Base-by-base conservation (phyloP, 1,139 yeast species). In the Suhomyces taliae region DNA sequence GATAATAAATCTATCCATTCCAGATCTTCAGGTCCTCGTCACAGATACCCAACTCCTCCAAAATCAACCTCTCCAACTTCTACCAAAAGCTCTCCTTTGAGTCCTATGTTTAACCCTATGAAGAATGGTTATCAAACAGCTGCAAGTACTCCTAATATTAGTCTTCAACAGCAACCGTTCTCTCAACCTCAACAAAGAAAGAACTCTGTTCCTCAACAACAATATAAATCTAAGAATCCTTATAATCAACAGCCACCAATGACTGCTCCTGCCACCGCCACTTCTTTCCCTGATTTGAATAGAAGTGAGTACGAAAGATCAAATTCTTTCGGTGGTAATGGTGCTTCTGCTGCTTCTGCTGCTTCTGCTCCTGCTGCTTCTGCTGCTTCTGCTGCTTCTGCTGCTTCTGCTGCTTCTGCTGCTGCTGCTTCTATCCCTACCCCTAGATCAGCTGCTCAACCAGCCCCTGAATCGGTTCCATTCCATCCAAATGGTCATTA, bases 1-100 rank as follows among this genome's bases (percentile, higher is more conserved):
- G 59, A 51, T 26, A 46, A 41, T 43, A 49, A 49, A 27, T 53
- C 56, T 8, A 34, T 52, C 31, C 39, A 43, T 24, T 51, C 54
- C 29, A 41, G 31, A 24, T 27, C 40, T 2, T 42, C 44, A 6
- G 40, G 40, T 24, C 34, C 34, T 11, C 35, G 40, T 27, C 48
- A 34, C 14, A 32, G 37, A 32, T 47, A 46, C 36, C 50, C 50
- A 11, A 44, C 54, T 7, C 52, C 51, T 2, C 51, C 54, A 6
- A 49, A 51, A 36, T 45, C 54, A 26, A 45, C 51, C 12, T 47
- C 49, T 12, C 52, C 54, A 9, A 47, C 52, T 8, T 51, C 54
- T 24, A 29, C 48, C 33, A 41, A 27, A 15, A 44, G 48, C 34
- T 46, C 52, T 19, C 53, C 53, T 8, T 36, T 46, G 38, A 46